Base-by-base conservation (phyloP, 2,329 filamentous ascomycete species). In the Fusarium multiceps region DNA sequence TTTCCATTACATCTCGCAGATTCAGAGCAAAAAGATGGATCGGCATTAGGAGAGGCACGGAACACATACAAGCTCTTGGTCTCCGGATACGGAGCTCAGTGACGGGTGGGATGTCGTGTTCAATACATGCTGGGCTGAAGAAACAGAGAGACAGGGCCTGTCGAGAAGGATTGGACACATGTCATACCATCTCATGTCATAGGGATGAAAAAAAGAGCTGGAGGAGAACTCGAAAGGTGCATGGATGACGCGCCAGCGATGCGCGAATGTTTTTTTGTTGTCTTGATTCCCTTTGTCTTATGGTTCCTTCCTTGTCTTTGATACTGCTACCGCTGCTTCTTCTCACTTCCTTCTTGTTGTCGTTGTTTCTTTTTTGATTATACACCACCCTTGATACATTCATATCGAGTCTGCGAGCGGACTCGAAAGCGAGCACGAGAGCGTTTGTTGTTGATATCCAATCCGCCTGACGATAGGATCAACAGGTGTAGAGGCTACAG, bases 311-410 rank as follows among this genome's bases (percentile, higher is more conserved):
- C 60, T 21, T 72, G 62, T 70, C 60, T 72, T 70, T 68, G 55
- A 66, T 67, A 71, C 65, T 73, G 65, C 59, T 71, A 42, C 60
- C 42, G 23, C 45, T 56, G 41, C 46, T 55, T 56, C 60, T 56
- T 74, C 28, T 42, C 49, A 42, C 49, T 53, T 53, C 49, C 25
- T 41, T 34, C 62, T 71, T 65, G 59, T 75, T 73, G 69, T 67
- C 60, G 72, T 73, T 72, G 72, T 70, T 69, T 65, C 63, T 75
- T 56, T 75, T 75, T 76, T 73, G 75, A 74, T 77, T 78, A 77
- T 77, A 78, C 72, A 78, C 75, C 66, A 77, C 43, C 63, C 74
- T n/a, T 75, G 73, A 76, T 75, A 76, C 75, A 74, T 76, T 76
- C 75, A 74, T 71, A 63, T 51, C 59, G 72, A 72, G 76, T 74